Evolutionary conservation across 306 rosid genomes (phyloP), one percentile per base, ranked within the genome.

Genomic region (Begonia loranthoides): DNA sequence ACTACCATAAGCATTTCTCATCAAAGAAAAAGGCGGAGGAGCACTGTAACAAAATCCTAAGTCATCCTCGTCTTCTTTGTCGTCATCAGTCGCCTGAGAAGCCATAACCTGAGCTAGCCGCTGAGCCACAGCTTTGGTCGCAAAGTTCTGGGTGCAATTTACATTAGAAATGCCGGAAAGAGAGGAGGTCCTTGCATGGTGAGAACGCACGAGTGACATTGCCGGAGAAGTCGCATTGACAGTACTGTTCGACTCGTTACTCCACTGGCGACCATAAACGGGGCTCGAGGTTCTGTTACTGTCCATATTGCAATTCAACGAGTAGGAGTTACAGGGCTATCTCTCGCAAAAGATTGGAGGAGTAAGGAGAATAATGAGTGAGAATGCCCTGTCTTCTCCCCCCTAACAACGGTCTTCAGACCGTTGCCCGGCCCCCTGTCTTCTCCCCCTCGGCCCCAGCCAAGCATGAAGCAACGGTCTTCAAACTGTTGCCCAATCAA

Each of bases 51-150:
- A 81, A 73, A 89, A 84, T 17, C 84, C 97, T 14, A 84, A 69
- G 74, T 82, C 86, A n/a, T 76, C 94, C 5, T 74, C 84, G 1
- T 84, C 94, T 3, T 82, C 89, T 9, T 70, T 64, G 48, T 66
- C 76, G 9, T 70, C 81, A 22, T 22, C 93, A 34, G 87, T 72
- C 43, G 84, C 65, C 78, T 89, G 97, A 16, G 97, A 89, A 54
- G 97, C 95, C 95, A 89, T 89, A 50, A 89, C 97, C 77, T 84
- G 93, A 6, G 97, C 94, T n/a, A 89, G 95, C 50, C 95, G 89
- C 71, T 89, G 94, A 48, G 97, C 93, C 1, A 95, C 97, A 21
- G 97, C 97, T 73, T 81, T 89, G 52, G 95, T 93, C 9, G 97
- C 95, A 56, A 89, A 78, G 72, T 89, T 84, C 72, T 89, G 97